phyloP scores from a whole-genome alignment of 2,329 filamentous ascomycete species.

The Aspergillus viridinutans region DNA sequence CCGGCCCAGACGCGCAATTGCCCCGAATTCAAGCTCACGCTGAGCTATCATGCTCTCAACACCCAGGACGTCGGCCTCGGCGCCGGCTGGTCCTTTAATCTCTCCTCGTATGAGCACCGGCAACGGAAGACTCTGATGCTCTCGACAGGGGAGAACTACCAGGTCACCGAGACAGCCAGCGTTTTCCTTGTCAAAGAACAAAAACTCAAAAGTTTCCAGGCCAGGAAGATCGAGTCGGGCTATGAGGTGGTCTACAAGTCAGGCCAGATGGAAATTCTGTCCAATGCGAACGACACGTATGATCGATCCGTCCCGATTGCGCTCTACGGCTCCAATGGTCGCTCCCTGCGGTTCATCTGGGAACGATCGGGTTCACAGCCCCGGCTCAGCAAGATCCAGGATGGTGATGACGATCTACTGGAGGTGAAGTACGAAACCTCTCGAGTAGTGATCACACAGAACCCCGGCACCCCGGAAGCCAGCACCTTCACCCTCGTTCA shows the following conservation, averaged over 20 bases:
- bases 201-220: slow-evolving; percentile 5
- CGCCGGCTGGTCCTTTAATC: slow-evolving; percentile 5
- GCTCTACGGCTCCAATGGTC: slow-evolving; percentile 2
- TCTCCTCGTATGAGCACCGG: slow-evolving; percentile 5
- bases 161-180: slow-evolving; percentile 1
- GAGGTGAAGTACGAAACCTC: background rate
- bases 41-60: slow-evolving; percentile 1
- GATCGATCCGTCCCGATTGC: background rate
- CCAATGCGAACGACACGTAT: slow-evolving; percentile 1
- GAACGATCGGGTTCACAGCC: background rate
- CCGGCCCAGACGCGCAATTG: slow-evolving; percentile 4
- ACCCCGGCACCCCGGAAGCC: background rate
- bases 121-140: background rate
- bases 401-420: background rate
- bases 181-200: background rate
- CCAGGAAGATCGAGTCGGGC: background rate
- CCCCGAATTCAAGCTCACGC: slow-evolving; percentile 1
- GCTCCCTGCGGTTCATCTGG: slow-evolving; percentile 1
- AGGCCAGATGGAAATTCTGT: slow-evolving; percentile 1
- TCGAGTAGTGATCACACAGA: background rate
- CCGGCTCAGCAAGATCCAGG: slow-evolving; percentile 3
- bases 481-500: background rate
- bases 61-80: slow-evolving; percentile 1
- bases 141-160: slow-evolving; percentile 5
- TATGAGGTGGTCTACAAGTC: slow-evolving; percentile 5